phyloP scores from a whole-genome alignment of 2,329 filamentous ascomycete genomes.

The Pseudocercospora fuligena region DNA sequence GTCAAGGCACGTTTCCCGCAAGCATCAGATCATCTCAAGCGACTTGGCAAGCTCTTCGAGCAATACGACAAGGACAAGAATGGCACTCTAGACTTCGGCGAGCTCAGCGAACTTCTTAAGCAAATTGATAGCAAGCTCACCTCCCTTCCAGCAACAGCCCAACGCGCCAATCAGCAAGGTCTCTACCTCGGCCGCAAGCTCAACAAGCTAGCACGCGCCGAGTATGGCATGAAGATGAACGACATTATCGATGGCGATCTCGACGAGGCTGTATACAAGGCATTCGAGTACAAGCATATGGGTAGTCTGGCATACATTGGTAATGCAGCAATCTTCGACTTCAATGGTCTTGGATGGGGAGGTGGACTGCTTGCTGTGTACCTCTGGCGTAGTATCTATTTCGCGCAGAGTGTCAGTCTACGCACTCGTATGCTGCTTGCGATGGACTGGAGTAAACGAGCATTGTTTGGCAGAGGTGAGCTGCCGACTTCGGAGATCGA shows the following conservation, averaged over 20 bases:
- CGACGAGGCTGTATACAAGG: slow-evolving; percentile 89
- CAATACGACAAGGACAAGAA: slow-evolving; percentile 92
- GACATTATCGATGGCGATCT: slow-evolving; percentile 86
- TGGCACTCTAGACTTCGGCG: slow-evolving; percentile 91
- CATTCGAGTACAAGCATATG: slow-evolving; percentile 91
- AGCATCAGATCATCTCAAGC: slow-evolving; percentile 81
- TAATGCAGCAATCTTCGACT: slow-evolving; percentile 94
- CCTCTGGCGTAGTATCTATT: slow-evolving; percentile 94
- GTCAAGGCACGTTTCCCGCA: slow-evolving; percentile 92
- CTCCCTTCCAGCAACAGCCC: slow-evolving; percentile 90
- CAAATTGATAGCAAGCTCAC: slow-evolving; percentile 97
- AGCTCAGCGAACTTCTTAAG: slow-evolving; percentile 82
- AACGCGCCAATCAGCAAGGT: slow-evolving; percentile 95
- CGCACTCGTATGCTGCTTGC: slow-evolving; percentile 85
- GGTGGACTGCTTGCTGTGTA: slow-evolving; percentile 94
- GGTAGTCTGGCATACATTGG: slow-evolving; percentile 94
- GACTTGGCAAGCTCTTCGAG: slow-evolving; percentile 87
- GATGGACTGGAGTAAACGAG: slow-evolving; percentile 99
- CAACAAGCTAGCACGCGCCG: slow-evolving; percentile 82
- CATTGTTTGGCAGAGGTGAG: slow-evolving; percentile 92
- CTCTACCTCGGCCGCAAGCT: slow-evolving; percentile 91
- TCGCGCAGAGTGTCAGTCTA: slow-evolving; percentile 94
- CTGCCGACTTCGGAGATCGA: slow-evolving; percentile 25
- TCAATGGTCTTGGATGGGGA: slow-evolving; percentile 73
- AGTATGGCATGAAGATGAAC: slow-evolving; percentile 76